Base-by-base conservation (phyloP, 129 eudicot species). In the Kitagawia praeruptora region DNA sequence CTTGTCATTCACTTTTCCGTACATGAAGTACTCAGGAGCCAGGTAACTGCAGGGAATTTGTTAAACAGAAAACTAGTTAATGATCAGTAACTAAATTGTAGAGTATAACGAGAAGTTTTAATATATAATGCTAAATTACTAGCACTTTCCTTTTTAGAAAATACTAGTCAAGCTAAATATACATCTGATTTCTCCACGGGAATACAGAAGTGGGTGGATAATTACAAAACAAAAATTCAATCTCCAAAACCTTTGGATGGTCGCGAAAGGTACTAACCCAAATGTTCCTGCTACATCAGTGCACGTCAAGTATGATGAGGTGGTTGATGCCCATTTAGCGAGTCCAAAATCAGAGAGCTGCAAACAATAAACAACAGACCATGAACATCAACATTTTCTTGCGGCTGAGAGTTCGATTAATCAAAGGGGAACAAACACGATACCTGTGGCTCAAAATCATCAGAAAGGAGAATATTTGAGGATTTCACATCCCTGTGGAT, bases 261-360 rank as follows among this genome's bases (percentile, higher is more conserved):
- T 45, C 18, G 78, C 5, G n/a, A 28, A 80, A 75, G 78, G 34
- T 78, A 89, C 96, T 38, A 54, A 92, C 99, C 99, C 99, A 37
- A 95, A 95, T n/a, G 99, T 95, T 80, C 99, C 99, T 10, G 97
- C 94, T 71, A 95, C 96, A 81, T 95, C 96, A 16, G 88, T 83
- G 87, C 89, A 92, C 1, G 94, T 90, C 48, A 88, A 90, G 78
- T 95, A 91, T 46, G 93, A 79, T 49, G 93, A 89, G 66, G 83
- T 82, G 39, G 91, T 80, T 51, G 95, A 86, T 58, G 99, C 97
- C 96, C 96, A 86, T 85, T 90, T 92, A 71, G 99, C 99, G 10
- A 92, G 97, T 73, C 99, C 99, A 71, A 95, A 95, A 81, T 95
- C 99, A 34, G 99, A 90, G 79, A 95, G 99, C 99, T 95, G 90